Evolutionary conservation across 2,329 filamentous ascomycete species (phyloP).

Genomic region (Pseudogymnoascus destructans): DNA sequence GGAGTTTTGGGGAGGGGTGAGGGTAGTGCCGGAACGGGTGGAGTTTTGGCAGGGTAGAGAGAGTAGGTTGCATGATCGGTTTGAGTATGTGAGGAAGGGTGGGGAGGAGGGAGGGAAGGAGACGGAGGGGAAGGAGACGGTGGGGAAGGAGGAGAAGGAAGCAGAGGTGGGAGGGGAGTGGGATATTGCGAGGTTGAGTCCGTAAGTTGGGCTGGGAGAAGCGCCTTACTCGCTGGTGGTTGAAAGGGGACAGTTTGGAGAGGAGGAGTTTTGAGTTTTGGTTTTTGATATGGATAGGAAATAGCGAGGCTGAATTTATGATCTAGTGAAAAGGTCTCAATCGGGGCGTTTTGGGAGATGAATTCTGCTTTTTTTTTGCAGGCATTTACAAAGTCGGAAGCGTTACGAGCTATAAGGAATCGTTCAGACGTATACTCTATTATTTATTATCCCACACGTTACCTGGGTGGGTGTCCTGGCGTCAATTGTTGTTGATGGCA

Average conservation of each 20-base stretch:
- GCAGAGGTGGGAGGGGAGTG: slow-evolving; percentile 37
- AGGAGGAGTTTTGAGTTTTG: too few relatives aligned
- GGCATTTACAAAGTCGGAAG: not conserved
- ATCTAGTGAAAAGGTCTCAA: not conserved
- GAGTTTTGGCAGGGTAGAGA: slow-evolving; percentile 96
- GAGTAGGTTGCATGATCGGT: slow-evolving; percentile 85
- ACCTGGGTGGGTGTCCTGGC: not conserved
- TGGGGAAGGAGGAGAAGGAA: slow-evolving; percentile 43
- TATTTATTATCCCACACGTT: not conserved
- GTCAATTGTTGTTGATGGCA: not conserved
- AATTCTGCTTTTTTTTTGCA: not conserved
- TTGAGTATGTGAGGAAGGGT: slow-evolving; percentile 60
- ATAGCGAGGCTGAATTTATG: not conserved
- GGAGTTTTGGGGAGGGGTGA: slow-evolving; percentile 85
- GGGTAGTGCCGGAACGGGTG: slow-evolving; percentile 70
- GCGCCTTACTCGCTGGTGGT: not conserved
- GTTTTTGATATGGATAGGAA: not conserved
- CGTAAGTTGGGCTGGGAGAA: slow-evolving; percentile 30
- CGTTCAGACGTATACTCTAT: not conserved
- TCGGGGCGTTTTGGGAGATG: not conserved
- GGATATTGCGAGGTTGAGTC: slow-evolving; percentile 62
- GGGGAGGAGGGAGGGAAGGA: slow-evolving; percentile 26
- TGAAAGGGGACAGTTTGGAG: not conserved
- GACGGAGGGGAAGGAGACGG: slow-evolving; percentile 54
- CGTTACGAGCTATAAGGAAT: not conserved